Percentiles rank a stretch among this genome's conserved stretches.
Evolutionary conservation across 768 basidiomycete genomes (phyloP).

Genomic region (Mycena capillaripes): DNA sequence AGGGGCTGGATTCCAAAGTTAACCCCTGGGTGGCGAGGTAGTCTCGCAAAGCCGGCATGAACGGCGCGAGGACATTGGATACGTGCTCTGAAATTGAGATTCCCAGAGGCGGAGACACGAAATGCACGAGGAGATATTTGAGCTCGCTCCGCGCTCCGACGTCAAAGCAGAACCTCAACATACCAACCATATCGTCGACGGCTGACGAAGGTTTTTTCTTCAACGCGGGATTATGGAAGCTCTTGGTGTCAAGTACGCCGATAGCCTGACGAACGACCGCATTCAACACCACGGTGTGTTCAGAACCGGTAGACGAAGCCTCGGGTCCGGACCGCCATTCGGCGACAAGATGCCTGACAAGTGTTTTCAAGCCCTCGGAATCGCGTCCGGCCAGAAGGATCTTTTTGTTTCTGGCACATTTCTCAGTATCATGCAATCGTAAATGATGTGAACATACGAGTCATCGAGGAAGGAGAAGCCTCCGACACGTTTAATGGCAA

Average conservation of each 20-base stretch:
- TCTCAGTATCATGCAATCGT: not conserved
- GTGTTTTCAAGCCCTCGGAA: not conserved
- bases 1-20: not conserved
- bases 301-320: not conserved
- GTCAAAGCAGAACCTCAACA: constrained; percentile 11
- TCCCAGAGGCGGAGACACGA: not conserved
- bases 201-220: not conserved
- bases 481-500: constrained; percentile 3
- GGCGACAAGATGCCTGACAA: not conserved
- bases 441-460: not conserved
- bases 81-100: not conserved
- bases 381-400: not conserved
- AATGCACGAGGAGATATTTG: not conserved
- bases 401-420: not conserved
- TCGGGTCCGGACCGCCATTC: not conserved
- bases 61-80: constrained; percentile 13
- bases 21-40: not conserved
- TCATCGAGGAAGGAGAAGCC: not conserved
- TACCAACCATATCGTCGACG: not conserved
- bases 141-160: not conserved
- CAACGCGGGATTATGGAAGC: not conserved
- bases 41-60: not conserved
- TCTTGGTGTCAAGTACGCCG: constrained; percentile 4
- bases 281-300: not conserved
- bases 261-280: constrained; percentile 1